Percentiles rank a stretch among this genome's conserved stretches.
Evolutionary conservation across 371 early-diverging fungal species (phyloP).

Genomic region (Coemansia sp.): DNA sequence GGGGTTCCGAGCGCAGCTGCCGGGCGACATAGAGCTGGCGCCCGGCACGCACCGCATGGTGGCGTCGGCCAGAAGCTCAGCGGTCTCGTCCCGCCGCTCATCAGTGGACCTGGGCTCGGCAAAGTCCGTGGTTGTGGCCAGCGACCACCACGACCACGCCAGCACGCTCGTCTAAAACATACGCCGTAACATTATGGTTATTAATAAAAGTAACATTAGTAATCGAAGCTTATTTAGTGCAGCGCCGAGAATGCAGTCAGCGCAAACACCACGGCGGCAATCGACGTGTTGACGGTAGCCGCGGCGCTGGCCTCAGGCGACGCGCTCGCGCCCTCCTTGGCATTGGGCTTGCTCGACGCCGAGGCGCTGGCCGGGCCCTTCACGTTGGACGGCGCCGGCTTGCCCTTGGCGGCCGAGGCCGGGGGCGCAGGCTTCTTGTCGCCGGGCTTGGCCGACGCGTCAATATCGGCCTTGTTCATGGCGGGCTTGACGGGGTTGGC

Average conservation of each 20-base stretch:
- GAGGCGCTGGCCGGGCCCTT: conserved; percentile 10
- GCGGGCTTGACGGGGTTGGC: conserved; percentile 4
- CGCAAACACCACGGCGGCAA: conserved; percentile 35
- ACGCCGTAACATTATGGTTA: background rate
- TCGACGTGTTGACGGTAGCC: conserved; percentile 10
- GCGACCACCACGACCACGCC: background rate
- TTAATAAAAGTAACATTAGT: background rate
- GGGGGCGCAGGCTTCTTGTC: conserved; percentile 18
- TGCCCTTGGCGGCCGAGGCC: conserved; percentile 16
- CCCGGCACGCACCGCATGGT: background rate
- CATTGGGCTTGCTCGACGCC: conserved; percentile 7
- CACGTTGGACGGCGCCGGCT: conserved; percentile 5
- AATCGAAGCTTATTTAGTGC: conserved; percentile 10
- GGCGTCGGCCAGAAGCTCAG: background rate
- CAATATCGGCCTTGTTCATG: conserved; percentile 3
- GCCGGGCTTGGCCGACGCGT: conserved; percentile 11
- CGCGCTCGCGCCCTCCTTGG: conserved; percentile 12
- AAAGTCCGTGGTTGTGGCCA: background rate
- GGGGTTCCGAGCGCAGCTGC: conserved; percentile 37
- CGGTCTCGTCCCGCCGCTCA: background rate
- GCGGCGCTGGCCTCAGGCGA: background rate
- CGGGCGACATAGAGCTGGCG: conserved; percentile 29
- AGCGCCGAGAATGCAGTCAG: conserved; percentile 32
- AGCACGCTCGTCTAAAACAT: background rate
- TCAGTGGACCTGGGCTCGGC: conserved; percentile 17